phyloP scores from a whole-genome alignment of 257 asterid genomes.

The Solanum chmielewskii region DNA sequence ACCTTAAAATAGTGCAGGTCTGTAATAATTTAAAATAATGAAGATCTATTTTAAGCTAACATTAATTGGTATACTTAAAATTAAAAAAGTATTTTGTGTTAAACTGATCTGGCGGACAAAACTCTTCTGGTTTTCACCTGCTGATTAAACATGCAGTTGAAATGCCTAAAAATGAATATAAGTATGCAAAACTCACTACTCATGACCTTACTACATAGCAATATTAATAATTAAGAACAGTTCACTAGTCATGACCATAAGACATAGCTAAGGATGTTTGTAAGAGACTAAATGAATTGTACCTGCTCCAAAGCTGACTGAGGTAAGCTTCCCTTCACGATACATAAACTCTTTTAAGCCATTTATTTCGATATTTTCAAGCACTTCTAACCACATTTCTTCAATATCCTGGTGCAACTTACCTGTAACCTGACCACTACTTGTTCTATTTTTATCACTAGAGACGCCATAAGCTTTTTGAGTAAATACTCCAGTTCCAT shows the following conservation, averaged over 20 bases:
- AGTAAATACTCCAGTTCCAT: conserved; percentile 18
- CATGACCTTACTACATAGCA: background rate
- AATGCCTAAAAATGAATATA: background rate
- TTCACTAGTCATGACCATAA: background rate
- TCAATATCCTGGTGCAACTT: conserved; percentile 30
- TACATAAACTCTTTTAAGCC: conserved; percentile 63
- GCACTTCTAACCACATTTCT: conserved; percentile 77
- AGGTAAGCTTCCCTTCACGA: conserved; percentile 74
- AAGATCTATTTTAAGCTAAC: background rate
- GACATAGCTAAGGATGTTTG: background rate
- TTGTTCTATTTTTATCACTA: conserved; percentile 17
- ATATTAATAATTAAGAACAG: background rate
- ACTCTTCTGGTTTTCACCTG: background rate
- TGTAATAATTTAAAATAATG: background rate
- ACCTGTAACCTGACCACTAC: conserved; percentile 16
- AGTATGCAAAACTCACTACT: background rate
- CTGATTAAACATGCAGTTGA: background rate
- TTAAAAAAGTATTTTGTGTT: background rate
- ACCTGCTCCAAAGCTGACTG: conserved; percentile 85
- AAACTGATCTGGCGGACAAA: background rate
- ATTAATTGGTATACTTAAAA: background rate
- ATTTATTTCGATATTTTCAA: conserved; percentile 47
- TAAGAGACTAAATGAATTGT: conserved; percentile 3
- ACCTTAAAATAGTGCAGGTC: background rate
- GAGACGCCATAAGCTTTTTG: conserved; percentile 15